Conservation (phyloP, 2,329 filamentous ascomycete genomes). For the Fusarium sp. region DNA sequence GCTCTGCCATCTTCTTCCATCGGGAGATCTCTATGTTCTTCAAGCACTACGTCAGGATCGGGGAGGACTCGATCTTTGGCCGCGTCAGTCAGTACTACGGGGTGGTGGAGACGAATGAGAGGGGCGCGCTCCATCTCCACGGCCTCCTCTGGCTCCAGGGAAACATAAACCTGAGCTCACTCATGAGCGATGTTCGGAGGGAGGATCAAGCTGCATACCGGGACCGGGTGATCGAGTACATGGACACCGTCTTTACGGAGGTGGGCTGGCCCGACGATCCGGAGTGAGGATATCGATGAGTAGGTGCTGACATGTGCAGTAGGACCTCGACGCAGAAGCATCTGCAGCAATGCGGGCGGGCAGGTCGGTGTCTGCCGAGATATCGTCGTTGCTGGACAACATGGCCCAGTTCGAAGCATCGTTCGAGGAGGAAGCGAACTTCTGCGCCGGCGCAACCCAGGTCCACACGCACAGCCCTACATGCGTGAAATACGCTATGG, state of each 20-base stretch:
- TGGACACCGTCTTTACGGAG: no score
- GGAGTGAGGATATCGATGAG: no score
- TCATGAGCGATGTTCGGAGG: no score
- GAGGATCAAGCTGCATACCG: no score
- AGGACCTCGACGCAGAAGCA: no score
- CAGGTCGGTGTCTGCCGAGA: background rate
- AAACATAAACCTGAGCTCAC: background rate
- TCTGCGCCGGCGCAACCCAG: background rate
- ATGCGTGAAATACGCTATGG: background rate
- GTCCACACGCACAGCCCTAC: conserved; percentile 8
- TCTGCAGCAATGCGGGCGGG: background rate
- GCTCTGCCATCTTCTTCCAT: background rate
- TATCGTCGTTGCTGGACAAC: background rate
- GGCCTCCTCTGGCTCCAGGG: background rate
- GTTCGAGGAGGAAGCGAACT: conserved; percentile 9
- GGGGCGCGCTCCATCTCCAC: background rate
- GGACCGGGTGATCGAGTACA: no score
- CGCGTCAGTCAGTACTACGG: background rate
- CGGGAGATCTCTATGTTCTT: background rate
- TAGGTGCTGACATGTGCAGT: no score
- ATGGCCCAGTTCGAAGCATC: background rate
- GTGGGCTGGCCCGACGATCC: no score
- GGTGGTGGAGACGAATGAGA: background rate
- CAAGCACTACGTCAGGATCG: background rate
- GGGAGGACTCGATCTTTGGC: background rate